Evolutionary conservation across 2,329 filamentous ascomycete genomes (phyloP), one percentile per base, ranked within the genome.

Genomic region (Fusarium circinatum): DNA sequence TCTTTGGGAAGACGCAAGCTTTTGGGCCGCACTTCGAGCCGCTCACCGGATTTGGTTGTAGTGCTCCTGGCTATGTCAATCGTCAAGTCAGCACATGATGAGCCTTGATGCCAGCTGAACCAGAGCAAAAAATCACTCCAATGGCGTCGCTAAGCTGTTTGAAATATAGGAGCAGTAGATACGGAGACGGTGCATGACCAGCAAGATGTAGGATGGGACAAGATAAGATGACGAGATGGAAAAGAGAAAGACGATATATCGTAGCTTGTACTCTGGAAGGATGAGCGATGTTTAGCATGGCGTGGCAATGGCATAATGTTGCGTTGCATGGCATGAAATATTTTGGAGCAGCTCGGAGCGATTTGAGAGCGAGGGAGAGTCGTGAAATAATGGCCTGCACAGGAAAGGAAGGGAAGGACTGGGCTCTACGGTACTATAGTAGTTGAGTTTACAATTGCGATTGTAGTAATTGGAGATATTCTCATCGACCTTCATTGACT

Each of bases 201-300:
- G 39, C 54, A 59, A 42, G 51, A 65, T 62, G 58, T 73, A 45
- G 60, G 58, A 54, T 60, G 45, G 64, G 62, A 67, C 20, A 56
- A 61, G 62, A 68, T 55, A 22, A 48, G 61, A 68, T 56, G 63
- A 68, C 54, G 65, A 59, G 66, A 68, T 63, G 65, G 59, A 57
- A 69, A 68, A 58, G 65, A 68, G 57, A 45, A 67, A 54, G 70
- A 49, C 56, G 65, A 63, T 54, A 65, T 67, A 63, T 65, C 60
- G 64, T 66, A 73, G 67, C 70, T 77, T 79, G 74, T 78, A 77
- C 72, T 77, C 73, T 78, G 68, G 75, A 76, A 78, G 77, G 68
- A 75, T 78, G 70, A 76, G 76, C 73, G 58, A 75, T 75, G 68
- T 73, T 69, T 36, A 39, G 48, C 42, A 39, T 66, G 61, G 34